Evolutionary conservation across 129 eudicot genomes (phyloP).

Genomic region (Oenanthe sinensis): DNA sequence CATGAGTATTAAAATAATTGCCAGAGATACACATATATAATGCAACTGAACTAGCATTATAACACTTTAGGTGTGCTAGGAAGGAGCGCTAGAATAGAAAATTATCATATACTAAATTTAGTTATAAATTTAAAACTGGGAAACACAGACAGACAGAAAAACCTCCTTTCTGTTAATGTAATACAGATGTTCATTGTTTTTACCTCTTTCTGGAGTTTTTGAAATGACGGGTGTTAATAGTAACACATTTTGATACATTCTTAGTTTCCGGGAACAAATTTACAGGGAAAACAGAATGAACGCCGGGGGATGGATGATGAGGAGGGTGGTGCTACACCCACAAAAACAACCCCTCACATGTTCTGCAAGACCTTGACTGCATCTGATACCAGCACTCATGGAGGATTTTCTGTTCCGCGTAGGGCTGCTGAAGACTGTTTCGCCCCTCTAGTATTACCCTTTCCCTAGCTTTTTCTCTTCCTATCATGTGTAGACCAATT

Average conservation of each 20-base stretch:
- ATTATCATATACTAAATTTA: not conserved
- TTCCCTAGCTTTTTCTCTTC: not conserved
- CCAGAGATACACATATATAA: not conserved
- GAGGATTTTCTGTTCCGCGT: constrained; percentile 95
- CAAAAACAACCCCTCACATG: constrained; percentile 80
- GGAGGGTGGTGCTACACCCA: constrained; percentile 34
- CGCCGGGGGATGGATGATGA: constrained; percentile 37
- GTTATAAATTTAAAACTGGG: not conserved
- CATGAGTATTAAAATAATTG: not conserved
- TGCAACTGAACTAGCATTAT: not conserved
- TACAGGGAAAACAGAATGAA: constrained; percentile 34
- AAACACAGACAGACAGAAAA: not conserved
- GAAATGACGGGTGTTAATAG: not conserved
- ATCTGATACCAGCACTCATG: constrained; percentile 98
- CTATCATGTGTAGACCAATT: not conserved
- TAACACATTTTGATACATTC: not conserved
- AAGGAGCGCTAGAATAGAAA: not conserved
- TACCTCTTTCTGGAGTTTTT: constrained; percentile 6
- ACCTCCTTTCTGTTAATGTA: not conserved
- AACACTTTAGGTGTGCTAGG: not conserved
- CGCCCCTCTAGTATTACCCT: constrained; percentile 55
- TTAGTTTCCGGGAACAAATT: constrained; percentile 28
- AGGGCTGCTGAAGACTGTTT: constrained; percentile 86
- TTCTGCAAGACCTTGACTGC: constrained; percentile 94
- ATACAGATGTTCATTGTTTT: not conserved